Evolutionary conservation across 768 basidiomycete species (phyloP).

Genomic region (Trichaptum fuscoviolaceum): DNA sequence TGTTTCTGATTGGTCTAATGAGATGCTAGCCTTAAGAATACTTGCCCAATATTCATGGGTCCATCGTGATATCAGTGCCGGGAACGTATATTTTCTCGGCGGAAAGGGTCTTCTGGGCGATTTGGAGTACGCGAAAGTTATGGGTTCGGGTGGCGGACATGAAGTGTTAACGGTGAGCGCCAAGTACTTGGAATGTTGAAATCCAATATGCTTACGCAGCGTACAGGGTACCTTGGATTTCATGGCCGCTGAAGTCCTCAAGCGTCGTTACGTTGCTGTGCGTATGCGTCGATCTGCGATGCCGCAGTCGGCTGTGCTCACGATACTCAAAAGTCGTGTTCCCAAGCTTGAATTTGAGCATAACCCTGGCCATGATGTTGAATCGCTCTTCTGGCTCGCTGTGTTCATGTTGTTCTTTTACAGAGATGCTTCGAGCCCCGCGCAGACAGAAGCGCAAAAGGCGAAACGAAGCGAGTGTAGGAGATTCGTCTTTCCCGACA

Average conservation of each 20-base stretch:
- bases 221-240: constrained; percentile 1
- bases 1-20: background rate
- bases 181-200: background rate
- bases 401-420: background rate
- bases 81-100: background rate
- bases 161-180: background rate
- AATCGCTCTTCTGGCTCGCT: constrained; percentile 2
- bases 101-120: background rate
- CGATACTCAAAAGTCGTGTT: background rate
- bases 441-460: background rate
- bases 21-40: background rate
- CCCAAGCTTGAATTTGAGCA: background rate
- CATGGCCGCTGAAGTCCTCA: constrained; percentile 4
- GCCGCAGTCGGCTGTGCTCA: no score
- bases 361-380: background rate
- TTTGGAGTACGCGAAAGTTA: background rate
- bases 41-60: background rate
- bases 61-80: background rate
- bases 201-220: background rate
- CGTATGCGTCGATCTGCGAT: no score
- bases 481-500: background rate
- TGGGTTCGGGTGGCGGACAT: background rate
- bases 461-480: background rate
- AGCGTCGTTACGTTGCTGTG: no score
- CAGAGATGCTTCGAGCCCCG: background rate